Percentiles rank a stretch among this genome's conserved stretches.
phyloP scores from a whole-genome alignment of 208 protist species.

The Vickermania spadyakhi region DNA sequence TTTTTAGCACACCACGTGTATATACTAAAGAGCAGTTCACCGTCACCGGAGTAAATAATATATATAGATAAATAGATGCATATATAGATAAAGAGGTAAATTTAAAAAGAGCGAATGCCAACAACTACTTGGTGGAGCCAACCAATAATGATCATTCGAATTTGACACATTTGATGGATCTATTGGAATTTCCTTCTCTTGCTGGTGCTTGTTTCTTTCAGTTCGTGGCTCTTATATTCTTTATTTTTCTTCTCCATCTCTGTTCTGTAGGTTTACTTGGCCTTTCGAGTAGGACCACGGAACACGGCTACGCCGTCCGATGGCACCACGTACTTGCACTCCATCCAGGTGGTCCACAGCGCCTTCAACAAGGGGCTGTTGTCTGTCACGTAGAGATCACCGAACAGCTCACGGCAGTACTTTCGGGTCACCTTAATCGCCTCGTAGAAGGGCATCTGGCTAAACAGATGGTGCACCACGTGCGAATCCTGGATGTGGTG shows the following conservation, averaged over 20 bases:
- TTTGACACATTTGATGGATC: too few relatives aligned
- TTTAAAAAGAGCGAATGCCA: too few relatives aligned
- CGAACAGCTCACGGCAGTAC: constrained; percentile 62
- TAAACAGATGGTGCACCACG: constrained; percentile 93
- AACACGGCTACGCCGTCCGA: constrained; percentile 65
- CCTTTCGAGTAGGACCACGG: background rate
- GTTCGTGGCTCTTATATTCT: background rate
- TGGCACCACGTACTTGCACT: constrained; percentile 76
- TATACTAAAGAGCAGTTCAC: too few relatives aligned
- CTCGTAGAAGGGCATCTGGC: constrained; percentile 91
- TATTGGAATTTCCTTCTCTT: too few relatives aligned
- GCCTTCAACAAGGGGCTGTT: constrained; percentile 26
- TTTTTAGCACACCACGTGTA: too few relatives aligned
- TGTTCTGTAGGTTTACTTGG: background rate
- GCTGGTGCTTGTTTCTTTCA: background rate
- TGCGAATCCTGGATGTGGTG: constrained; percentile 94
- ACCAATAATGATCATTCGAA: too few relatives aligned
- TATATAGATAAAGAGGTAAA: too few relatives aligned
- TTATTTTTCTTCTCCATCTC: background rate
- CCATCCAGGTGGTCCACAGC: constrained; percentile 34
- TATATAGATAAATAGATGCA: too few relatives aligned
- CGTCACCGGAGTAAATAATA: too few relatives aligned
- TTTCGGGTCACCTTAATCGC: constrained; percentile 78
- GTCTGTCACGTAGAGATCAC: constrained; percentile 63
- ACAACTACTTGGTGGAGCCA: too few relatives aligned